Conservation (phyloP, 129 eudicot species). For the carrot (Daucus carota) region DNA sequence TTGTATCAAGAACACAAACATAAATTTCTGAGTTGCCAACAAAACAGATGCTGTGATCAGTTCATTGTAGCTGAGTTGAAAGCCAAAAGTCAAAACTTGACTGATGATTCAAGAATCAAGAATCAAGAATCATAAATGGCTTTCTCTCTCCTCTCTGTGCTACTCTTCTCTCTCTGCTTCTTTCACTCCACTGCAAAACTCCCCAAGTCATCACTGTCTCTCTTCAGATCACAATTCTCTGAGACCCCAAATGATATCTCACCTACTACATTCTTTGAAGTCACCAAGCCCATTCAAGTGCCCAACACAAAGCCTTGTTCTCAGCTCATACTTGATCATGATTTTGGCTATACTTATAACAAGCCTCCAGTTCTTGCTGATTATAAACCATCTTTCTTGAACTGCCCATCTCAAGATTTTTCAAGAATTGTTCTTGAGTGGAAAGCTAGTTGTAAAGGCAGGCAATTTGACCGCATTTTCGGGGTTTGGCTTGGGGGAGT, state of each 20-base stretch:
- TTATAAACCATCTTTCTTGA: constrained; percentile 42
- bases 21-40: background rate
- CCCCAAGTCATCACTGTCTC: constrained; percentile 21
- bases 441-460: constrained; percentile 62
- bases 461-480: constrained; percentile 71
- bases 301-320: constrained; percentile 62
- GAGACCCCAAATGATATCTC: constrained; percentile 13
- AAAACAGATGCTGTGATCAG: background rate
- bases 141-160: constrained; percentile 24
- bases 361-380: constrained; percentile 48
- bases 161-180: constrained; percentile 24
- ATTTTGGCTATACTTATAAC: constrained; percentile 57
- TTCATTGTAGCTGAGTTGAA: background rate
- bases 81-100: background rate
- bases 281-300: constrained; percentile 52
- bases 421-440: constrained; percentile 55
- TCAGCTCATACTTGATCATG: constrained; percentile 38
- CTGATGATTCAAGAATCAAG: background rate
- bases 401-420: constrained; percentile 39
- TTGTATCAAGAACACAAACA: background rate
- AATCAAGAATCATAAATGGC: constrained; percentile 26
- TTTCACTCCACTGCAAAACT: constrained; percentile 32
- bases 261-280: constrained; percentile 63
- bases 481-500: constrained; percentile 84
- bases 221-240: constrained; percentile 28